phyloP scores from a whole-genome alignment of 345 rosid species.

The Citrus reticulata region DNA sequence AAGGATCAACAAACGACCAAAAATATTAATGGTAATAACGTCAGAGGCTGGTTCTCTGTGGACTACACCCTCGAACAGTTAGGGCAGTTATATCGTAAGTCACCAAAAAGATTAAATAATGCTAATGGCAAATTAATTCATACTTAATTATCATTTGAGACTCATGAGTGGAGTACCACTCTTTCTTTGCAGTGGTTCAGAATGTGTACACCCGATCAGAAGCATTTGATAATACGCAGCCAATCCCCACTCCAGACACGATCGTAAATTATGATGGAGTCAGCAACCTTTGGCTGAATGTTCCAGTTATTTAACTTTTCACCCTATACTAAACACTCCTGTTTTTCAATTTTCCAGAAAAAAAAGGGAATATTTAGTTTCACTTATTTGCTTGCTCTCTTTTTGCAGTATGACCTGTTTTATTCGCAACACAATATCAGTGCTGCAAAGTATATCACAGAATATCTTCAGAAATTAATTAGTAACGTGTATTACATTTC shows the following conservation, averaged over 20 bases:
- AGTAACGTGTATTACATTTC: slow-evolving; percentile 35
- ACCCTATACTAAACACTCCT: background rate
- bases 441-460: slow-evolving; percentile 30
- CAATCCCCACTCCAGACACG: slow-evolving; percentile 49
- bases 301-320: slow-evolving; percentile 44
- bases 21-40: slow-evolving; percentile 49
- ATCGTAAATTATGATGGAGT: slow-evolving; percentile 21
- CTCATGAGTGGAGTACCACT: no score
- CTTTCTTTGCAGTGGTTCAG: slow-evolving; percentile 48
- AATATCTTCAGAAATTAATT: slow-evolving; percentile 14
- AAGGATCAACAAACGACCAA: slow-evolving; percentile 35
- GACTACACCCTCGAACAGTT: slow-evolving; percentile 42
- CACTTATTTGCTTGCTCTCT: background rate
- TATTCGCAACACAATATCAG: slow-evolving; percentile 60
- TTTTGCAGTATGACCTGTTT: slow-evolving; percentile 57
- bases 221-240: slow-evolving; percentile 43
- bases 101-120: background rate
- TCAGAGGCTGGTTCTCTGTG: slow-evolving; percentile 61
- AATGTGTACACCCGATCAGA: slow-evolving; percentile 45
- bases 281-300: slow-evolving; percentile 70
- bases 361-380: background rate
- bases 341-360: background rate
- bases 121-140: background rate
- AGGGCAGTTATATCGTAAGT: slow-evolving; percentile 39
- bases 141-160: no score